Conservation (phyloP, 768 basidiomycete species). For the Suillus americanus region DNA sequence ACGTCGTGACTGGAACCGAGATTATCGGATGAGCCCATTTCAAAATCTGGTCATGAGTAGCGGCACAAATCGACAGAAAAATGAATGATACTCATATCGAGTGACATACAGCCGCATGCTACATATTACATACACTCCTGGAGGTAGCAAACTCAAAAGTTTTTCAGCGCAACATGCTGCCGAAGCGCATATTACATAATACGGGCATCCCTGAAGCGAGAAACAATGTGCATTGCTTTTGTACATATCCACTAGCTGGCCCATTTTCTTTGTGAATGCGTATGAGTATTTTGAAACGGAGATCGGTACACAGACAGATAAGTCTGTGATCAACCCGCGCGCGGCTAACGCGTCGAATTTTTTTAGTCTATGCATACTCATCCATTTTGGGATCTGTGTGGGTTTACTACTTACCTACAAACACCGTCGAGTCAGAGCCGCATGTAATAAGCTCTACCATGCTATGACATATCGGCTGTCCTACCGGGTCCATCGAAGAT, state of each 20-base stretch:
- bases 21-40: background rate
- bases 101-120: background rate
- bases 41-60: background rate
- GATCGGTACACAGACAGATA: background rate
- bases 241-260: background rate
- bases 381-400: background rate
- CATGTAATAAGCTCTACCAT: background rate
- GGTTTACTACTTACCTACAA: background rate
- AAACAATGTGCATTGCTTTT: background rate
- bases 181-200: background rate
- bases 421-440: background rate
- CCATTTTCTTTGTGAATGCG: no score
- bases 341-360: background rate
- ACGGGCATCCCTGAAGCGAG: background rate
- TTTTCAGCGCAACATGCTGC: background rate
- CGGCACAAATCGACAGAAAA: background rate
- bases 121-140: background rate
- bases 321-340: no score
- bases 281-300: background rate
- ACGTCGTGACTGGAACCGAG: background rate
- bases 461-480: background rate
- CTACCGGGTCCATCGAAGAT: background rate
- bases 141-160: background rate
- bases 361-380: no score
- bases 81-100: background rate